A percentile compares a stretch with the other conserved stretches of the same genome.
Conservation (phyloP, 208 protist species). For the Trypanosoma melophagium region DNA sequence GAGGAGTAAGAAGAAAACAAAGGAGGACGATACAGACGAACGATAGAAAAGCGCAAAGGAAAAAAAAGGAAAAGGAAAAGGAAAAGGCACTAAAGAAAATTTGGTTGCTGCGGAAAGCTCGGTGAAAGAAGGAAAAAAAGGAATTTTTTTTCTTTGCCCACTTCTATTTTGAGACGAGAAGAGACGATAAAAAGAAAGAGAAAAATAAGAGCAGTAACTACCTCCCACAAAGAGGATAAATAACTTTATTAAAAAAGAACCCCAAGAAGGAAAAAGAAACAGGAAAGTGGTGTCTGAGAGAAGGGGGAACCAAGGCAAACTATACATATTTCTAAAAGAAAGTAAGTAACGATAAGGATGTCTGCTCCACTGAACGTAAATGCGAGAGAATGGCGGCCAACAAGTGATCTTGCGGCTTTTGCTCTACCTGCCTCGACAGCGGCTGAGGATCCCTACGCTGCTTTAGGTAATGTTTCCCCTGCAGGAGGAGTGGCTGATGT, state of each 20-base stretch:
- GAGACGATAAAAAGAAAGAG: constrained; percentile 1
- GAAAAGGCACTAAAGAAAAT: no score
- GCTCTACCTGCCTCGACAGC: constrained; percentile 41
- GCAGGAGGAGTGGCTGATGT: constrained; percentile 1
- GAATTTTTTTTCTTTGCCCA: background rate
- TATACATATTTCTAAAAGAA: background rate
- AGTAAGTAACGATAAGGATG: background rate
- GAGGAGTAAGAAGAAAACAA: no score
- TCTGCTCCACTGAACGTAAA: constrained; percentile 54
- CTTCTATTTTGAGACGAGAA: background rate
- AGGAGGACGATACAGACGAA: no score
- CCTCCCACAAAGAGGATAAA: background rate
- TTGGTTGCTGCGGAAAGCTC: background rate
- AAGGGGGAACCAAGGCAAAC: background rate
- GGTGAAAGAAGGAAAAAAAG: background rate
- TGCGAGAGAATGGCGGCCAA: constrained; percentile 80
- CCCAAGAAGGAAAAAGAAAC: constrained; percentile 27
- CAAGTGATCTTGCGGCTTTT: constrained; percentile 41
- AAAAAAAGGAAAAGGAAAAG: no score
- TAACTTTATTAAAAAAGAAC: background rate
- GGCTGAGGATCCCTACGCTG: background rate
- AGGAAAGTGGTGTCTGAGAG: constrained; percentile 10
- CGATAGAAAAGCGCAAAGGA: no score
- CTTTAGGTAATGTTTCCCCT: background rate
- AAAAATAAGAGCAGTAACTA: constrained; percentile 1